These are phyloP conservation scores for Fomitopsis palustris DNA, from an alignment of 1,284 basidiomycete genomes.

Conservation along the genomic window DNA sequence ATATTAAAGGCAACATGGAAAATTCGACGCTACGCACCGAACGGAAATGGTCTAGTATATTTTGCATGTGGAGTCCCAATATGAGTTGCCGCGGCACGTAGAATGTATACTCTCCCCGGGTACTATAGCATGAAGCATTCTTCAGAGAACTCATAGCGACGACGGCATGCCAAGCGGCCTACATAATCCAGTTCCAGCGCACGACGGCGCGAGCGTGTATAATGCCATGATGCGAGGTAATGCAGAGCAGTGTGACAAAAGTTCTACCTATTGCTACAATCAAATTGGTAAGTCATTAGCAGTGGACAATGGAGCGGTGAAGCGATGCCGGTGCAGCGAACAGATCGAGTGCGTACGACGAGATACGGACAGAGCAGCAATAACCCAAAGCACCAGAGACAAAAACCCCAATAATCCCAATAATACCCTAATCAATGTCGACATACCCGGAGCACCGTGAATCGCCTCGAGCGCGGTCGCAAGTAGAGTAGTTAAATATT, in stretches of 20 bases:
- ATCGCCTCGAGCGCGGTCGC: slow-evolving; percentile 15
- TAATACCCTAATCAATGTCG: slow-evolving; percentile 8
- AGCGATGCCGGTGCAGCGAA: slow-evolving; percentile 7
- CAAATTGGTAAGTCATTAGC: slow-evolving; percentile 8
- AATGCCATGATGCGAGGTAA: slow-evolving; percentile 25
- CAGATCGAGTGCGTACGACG: slow-evolving; percentile 14
- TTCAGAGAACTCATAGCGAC: neutral
- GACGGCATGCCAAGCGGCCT: neutral
- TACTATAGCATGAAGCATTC: neutral
- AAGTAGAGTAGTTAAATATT: slow-evolving; percentile 13
- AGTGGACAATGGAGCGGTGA: slow-evolving; percentile 8
- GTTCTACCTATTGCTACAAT: slow-evolving; percentile 26
- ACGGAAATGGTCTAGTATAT: too few species aligned
- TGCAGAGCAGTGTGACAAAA: slow-evolving; percentile 16
- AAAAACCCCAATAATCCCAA: slow-evolving; percentile 10
- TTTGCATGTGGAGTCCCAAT: too few species aligned
- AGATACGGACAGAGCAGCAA: slow-evolving; percentile 11
- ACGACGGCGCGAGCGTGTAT: slow-evolving; percentile 24
- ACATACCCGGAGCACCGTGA: slow-evolving; percentile 13
- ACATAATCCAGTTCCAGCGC: slow-evolving; percentile 15
- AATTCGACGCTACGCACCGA: too few species aligned
- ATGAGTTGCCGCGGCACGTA: neutral
- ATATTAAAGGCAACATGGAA: too few species aligned
- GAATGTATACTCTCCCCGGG: neutral
- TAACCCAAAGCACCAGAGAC: slow-evolving; percentile 5